These are phyloP conservation scores for Daldinia childiae DNA, from an alignment of 495 filamentous ascomycete species.

Conservation along the genomic window DNA sequence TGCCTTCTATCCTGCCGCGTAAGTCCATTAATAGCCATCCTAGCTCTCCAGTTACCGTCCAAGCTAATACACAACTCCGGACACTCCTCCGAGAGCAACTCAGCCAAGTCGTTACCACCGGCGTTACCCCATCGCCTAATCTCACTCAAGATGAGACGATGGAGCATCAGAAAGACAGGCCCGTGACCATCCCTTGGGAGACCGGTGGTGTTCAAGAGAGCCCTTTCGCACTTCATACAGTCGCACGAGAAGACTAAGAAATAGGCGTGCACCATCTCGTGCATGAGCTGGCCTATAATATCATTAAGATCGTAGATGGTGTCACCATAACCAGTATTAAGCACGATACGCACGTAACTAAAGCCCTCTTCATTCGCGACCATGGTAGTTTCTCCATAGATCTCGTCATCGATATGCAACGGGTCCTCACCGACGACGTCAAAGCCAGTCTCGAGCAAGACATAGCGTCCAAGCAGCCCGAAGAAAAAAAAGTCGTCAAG, in stretches of 20 bases:
- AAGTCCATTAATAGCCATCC: not conserved
- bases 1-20: not conserved
- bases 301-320: not conserved
- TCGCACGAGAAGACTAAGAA: conserved; percentile 15
- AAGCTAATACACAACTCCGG: conserved; percentile 3
- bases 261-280: conserved; percentile 38
- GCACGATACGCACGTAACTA: conserved; percentile 1
- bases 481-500: conserved; percentile 38
- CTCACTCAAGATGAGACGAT: conserved; percentile 30
- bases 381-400: conserved; percentile 5
- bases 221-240: conserved; percentile 5
- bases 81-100: conserved; percentile 17
- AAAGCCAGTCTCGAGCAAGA: conserved; percentile 9
- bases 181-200: conserved; percentile 18
- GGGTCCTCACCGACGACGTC: conserved; percentile 13
- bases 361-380: not conserved
- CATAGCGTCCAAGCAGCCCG: not conserved
- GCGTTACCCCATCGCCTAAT: conserved; percentile 12
- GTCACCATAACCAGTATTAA: conserved; percentile 1
- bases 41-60: not conserved
- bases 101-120: not conserved
- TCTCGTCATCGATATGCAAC: not conserved
- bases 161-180: conserved; percentile 29
- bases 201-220: conserved; percentile 19
- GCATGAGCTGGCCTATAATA: conserved; percentile 21